Conservation (phyloP, 2,329 filamentous ascomycete species). For the Falciphora oryzae region DNA sequence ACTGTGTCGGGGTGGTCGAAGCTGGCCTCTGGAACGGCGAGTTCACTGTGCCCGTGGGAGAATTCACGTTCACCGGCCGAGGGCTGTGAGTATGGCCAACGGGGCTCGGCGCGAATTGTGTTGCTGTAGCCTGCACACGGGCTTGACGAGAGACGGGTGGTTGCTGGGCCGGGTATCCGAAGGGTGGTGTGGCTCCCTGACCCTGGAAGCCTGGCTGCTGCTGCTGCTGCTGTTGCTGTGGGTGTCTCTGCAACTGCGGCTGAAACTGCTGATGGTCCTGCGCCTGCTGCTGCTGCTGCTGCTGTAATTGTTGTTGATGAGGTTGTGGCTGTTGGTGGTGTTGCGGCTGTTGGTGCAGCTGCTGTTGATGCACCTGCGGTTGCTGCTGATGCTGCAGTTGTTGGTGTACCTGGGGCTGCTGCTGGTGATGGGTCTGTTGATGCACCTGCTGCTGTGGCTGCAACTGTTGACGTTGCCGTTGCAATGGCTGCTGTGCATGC, state of each 20-base stretch:
- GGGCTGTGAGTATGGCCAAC: neutral
- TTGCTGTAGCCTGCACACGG: neutral
- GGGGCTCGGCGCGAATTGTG: neutral
- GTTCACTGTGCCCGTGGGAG: neutral
- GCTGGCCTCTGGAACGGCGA: neutral
- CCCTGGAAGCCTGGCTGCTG: constrained; percentile 10
- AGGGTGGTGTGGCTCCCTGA: neutral
- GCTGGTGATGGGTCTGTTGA: constrained; percentile 1
- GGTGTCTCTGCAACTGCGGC: constrained; percentile 13
- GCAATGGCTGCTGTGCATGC: neutral
- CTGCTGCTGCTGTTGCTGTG: constrained; percentile 19
- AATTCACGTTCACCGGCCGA: neutral
- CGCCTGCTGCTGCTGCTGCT: constrained; percentile 4
- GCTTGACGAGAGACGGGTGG: constrained; percentile 1
- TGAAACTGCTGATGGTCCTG: constrained; percentile 11
- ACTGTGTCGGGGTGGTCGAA: neutral
- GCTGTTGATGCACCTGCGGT: neutral
- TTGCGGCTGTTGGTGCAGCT: neutral
- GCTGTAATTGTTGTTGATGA: neutral
- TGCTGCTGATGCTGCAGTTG: constrained; percentile 3
- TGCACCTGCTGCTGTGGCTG: constrained; percentile 1
- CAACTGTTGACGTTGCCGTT: neutral
- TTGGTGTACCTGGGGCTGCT: constrained; percentile 3
- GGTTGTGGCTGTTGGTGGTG: neutral
- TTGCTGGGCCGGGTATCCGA: neutral